phyloP scores from a whole-genome alignment of 148 eudicot genomes.

The Rheum nobile region DNA sequence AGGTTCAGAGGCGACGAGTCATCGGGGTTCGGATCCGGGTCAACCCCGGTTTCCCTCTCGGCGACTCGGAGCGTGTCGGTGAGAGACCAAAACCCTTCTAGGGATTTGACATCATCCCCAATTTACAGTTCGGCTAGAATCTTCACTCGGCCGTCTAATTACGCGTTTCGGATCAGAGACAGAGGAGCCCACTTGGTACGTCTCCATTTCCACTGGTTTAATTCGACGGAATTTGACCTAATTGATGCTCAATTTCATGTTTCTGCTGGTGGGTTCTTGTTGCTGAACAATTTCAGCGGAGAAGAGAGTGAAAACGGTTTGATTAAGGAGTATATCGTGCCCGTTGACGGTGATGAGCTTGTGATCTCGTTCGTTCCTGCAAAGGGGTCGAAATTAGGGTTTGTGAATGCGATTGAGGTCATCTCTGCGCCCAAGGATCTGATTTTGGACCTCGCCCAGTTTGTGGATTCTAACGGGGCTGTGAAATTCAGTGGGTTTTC shows the following conservation, averaged over 20 bases:
- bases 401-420: conserved; percentile 75
- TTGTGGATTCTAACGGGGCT: conserved; percentile 27
- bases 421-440: conserved; percentile 82
- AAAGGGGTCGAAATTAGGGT: conserved; percentile 36
- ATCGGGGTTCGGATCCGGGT: conserved; percentile 9
- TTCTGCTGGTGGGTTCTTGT: conserved; percentile 41
- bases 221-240: conserved; percentile 15
- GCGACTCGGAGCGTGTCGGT: conserved; percentile 22
- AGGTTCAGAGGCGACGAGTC: conserved; percentile 35
- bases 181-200: conserved; percentile 68
- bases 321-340: conserved; percentile 56
- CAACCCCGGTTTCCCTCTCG: conserved; percentile 22
- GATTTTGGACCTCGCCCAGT: conserved; percentile 44
- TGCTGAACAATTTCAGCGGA: conserved; percentile 39
- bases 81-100: conserved; percentile 15
- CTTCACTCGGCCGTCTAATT: conserved; percentile 34
- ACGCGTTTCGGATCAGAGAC: conserved; percentile 35
- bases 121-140: conserved; percentile 49
- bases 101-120: conserved; percentile 18
- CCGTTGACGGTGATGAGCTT: conserved; percentile 47
- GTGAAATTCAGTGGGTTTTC: conserved; percentile 36
- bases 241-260: conserved; percentile 55
- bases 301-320: conserved; percentile 11
- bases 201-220: conserved; percentile 42
- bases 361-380: conserved; percentile 47